These are phyloP conservation scores for Pythium grandisporangium DNA, from an alignment of 352 stramenopile species.

Conservation along the genomic window DNA sequence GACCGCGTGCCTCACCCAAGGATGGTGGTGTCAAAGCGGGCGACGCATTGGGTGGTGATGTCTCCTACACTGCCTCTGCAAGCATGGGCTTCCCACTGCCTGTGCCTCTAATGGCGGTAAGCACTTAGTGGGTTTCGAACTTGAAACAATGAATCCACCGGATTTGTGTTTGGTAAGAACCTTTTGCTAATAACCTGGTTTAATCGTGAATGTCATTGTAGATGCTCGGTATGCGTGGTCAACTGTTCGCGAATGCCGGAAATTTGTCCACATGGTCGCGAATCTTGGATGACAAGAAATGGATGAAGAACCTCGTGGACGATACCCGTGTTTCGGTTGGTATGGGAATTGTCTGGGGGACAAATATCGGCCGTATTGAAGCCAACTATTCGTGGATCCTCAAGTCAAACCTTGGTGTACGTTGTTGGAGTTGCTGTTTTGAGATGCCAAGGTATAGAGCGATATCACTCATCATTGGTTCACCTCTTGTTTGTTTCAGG, in stretches of 20 bases:
- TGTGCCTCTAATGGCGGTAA: slow-evolving; percentile 69
- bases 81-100: slow-evolving; percentile 84
- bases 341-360: slow-evolving; percentile 82
- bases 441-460: too few species aligned
- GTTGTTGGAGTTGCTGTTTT: too few species aligned
- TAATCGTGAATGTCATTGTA: slow-evolving; percentile 15
- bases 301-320: slow-evolving; percentile 82
- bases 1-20: slow-evolving; percentile 75
- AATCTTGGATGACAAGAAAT: slow-evolving; percentile 82
- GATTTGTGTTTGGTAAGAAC: too few species aligned
- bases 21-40: slow-evolving; percentile 77
- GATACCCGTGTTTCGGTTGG: slow-evolving; percentile 84
- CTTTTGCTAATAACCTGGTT: too few species aligned
- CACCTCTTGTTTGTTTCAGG: slow-evolving; percentile 25
- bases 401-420: slow-evolving; percentile 70
- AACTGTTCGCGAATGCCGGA: slow-evolving; percentile 86
- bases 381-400: slow-evolving; percentile 90
- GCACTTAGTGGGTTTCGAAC: slow-evolving; percentile 5
- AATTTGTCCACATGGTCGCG: slow-evolving; percentile 86
- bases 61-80: slow-evolving; percentile 81
- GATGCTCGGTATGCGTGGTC: slow-evolving; percentile 76
- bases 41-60: slow-evolving; percentile 83
- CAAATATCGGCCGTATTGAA: slow-evolving; percentile 80
- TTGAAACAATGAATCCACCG: too few species aligned
- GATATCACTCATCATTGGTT: too few species aligned